Evolutionary conservation across 768 basidiomycete genomes (phyloP).

Genomic region (Myochromella boudieri): DNA sequence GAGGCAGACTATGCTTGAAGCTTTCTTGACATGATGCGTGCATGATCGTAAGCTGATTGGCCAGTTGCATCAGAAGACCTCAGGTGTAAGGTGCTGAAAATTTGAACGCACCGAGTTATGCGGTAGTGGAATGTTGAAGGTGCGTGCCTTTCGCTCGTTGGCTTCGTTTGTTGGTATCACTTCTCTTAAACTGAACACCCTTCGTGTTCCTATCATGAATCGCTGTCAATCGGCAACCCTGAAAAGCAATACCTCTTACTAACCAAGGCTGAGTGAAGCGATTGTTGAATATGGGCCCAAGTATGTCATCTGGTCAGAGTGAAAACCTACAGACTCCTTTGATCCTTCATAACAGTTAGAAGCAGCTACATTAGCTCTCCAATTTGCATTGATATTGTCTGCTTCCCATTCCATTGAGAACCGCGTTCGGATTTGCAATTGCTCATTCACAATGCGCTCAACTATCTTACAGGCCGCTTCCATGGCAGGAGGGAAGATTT

Average conservation of each 20-base stretch:
- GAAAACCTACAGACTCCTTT: slow-evolving; percentile 79
- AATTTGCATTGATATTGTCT: slow-evolving; percentile 29
- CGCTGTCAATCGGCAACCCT: background rate
- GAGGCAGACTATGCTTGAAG: slow-evolving; percentile 80
- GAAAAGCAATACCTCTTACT: slow-evolving; percentile 13
- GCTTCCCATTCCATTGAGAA: slow-evolving; percentile 70
- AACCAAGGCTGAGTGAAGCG: slow-evolving; percentile 80
- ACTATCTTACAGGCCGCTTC: slow-evolving; percentile 76
- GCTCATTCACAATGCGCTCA: slow-evolving; percentile 69
- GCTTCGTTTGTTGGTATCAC: slow-evolving; percentile 67
- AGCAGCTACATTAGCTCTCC: slow-evolving; percentile 85
- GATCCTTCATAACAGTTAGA: slow-evolving; percentile 84
- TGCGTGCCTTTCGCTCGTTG: slow-evolving; percentile 57
- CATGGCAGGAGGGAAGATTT: slow-evolving; percentile 63
- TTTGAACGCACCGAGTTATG: slow-evolving; percentile 70
- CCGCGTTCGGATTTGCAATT: slow-evolving; percentile 59
- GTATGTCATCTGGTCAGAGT: slow-evolving; percentile 80
- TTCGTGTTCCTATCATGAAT: slow-evolving; percentile 51
- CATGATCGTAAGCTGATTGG: slow-evolving; percentile 74
- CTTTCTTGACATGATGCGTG: slow-evolving; percentile 81
- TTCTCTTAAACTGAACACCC: slow-evolving; percentile 75
- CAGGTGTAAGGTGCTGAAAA: slow-evolving; percentile 2
- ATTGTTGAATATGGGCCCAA: slow-evolving; percentile 85
- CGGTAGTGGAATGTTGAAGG: slow-evolving; percentile 72
- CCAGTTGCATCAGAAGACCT: background rate